Evolutionary conservation across 345 rosid genomes (phyloP), one percentile per base, ranked within the genome.

Genomic region (Ricinus communis): DNA sequence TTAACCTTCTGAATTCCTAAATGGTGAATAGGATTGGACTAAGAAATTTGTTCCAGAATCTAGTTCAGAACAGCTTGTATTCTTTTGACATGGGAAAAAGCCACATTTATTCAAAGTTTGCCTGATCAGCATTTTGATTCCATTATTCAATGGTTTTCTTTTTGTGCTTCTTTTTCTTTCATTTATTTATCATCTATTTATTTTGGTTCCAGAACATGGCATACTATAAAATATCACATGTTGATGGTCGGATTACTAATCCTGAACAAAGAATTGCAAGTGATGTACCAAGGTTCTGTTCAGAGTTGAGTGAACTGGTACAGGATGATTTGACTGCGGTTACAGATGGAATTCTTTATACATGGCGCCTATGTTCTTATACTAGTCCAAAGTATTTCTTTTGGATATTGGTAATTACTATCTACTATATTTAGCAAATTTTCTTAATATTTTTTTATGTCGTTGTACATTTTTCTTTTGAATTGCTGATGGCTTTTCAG

Each of bases 251-350:
- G 74, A 81, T 96, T 75, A 83, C 90, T 40, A 84, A 96, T 81
- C 99, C 98, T 8, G 98, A 92, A 77, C 99, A 96, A 85, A 79
- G 86, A 59, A 93, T 96, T 78, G 99, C 98, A 66, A 92, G 98
- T 77, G 99, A 96, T 77, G 85, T 96, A 14, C 99, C 99, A 19
- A 88, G 83, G 82, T 90, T 96, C 82, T 93, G 97, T 75, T 89
- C 93, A 24, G 99, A 96, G 87, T 85, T 96, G 78, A 93, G 99
- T 58, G 97, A 93, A 74, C 89, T 96, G 74, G 86, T 96, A 70
- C 94, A 78, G 69, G 99, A 96, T 71, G 98, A 96, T 82, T 76
- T 93, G 85, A 77, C 89, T 33, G 99, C 99, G 28, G 89, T 93
- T 69, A 84, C 90, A 18, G 99, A 93, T 78, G 88, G 92, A 53